Evolutionary conservation across 2,329 filamentous ascomycete species (phyloP), one percentile per base, ranked within the genome.

Genomic region (Diaporthe caulivora): DNA sequence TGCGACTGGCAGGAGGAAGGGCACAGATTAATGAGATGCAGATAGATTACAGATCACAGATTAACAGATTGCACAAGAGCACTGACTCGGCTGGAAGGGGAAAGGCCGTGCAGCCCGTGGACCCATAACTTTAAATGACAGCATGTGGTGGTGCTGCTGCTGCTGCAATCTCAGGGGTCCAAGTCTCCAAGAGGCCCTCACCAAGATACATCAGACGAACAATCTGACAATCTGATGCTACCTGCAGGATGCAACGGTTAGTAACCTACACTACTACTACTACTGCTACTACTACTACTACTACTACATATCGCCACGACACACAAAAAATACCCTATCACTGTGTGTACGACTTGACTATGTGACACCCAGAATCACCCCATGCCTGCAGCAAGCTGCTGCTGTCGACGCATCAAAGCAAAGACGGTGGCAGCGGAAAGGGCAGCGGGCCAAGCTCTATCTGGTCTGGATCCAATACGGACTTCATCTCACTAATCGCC

Each of bases 91-190:
- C 62, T 53, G 47, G 62, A 69, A 62, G 55, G 44, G 69, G 55
- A 62, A 62, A 31, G 65, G 24, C 65, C 65, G 65, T 34, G 65
- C 65, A 42, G 44, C 31, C 31, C 55, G 31, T n/a, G 24, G 53
- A 37, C 69, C 55, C 69, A 62, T 71, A 71, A 71, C 69, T 71
- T 44, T 71, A 71, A 71, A 71, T 62, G 69, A 71, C 69, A 60
- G 55, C 69, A 37, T 40, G 34, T 34, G 34, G 34, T 34, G 34
- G 34, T 47, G 24, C 15, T 18, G 51, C 51, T 31, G 37, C 37
- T 13, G 34, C 42, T 49, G 65, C 31, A 49, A 70, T 47, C 53
- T 70, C 67, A 70, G 67, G 67, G 67, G 67, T 70, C 67, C 67
- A 62, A 21, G n/a, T n/a, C n/a, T n/a, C n/a, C n/a, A n/a, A 40